Evolutionary conservation across 2,329 filamentous ascomycete genomes (phyloP), one percentile per base, ranked within the genome.

Genomic region (Gaeumannomyces tritici): DNA sequence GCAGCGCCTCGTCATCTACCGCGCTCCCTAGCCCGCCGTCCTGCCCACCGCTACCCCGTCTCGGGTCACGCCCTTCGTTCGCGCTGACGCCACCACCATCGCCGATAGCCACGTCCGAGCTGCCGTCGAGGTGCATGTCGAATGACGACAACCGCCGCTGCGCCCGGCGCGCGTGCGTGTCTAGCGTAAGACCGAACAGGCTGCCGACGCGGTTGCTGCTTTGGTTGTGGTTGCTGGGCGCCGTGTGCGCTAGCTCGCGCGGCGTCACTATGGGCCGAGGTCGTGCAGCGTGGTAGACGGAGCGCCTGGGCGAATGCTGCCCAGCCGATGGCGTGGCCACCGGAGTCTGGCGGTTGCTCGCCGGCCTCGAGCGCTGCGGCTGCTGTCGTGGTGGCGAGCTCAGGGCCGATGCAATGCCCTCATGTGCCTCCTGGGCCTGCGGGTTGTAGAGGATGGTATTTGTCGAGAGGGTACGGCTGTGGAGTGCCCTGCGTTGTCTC

Each of bases 401-500:
- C 8, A 61, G 21, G 8, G 60, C 47, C 33, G 60, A 57, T 24
- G 55, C 54, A 8, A 42, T 26, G n/a, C 28, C 51, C 24, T 61
- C 60, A 6, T 55, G 60, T 13, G 54, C 27, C 3, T 55, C 63
- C 3, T 63, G 55, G 13, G 65, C 33, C 1, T 67, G 77, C 0
- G 92, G 92, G 42, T 90, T 92, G 75, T 89, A 96, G 1, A 96
- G 78, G 62, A 96, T 92, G 0, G 93, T 96, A 67, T 88, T 91
- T 26, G 86, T 89, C 0, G 93, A 96, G 4, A 89, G 73, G 15
- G 91, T 92, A 51, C 92, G 88, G 62, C 77, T 82, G 69, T 96
- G 92, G 5, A 79, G 69, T 0, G 74, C 76, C 57, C 76, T 73
- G 61, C 76, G 74, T 55, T 72, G 66, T 65, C 70, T 70, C 68